Conservation (phyloP, 257 asterid species). For the Catharanthus roseus region DNA sequence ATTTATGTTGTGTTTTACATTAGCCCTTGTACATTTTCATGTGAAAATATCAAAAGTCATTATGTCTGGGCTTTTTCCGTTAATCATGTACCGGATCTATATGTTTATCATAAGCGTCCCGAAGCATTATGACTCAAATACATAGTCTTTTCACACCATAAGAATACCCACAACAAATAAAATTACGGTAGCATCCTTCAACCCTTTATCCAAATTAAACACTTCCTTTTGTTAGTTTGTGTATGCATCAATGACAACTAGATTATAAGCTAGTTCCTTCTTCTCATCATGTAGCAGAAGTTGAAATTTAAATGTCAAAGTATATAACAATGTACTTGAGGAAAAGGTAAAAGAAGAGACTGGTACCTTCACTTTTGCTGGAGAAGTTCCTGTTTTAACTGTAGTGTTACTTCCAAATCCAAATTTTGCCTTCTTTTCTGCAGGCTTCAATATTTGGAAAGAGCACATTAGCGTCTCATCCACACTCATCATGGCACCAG, state of each 20-base stretch:
- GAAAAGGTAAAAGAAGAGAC: background rate
- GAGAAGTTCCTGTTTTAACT: constrained; percentile 47
- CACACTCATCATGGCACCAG: constrained; percentile 86
- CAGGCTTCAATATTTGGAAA: constrained; percentile 72
- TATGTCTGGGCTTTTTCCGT: background rate
- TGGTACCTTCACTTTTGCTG: constrained; percentile 49
- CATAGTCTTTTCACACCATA: too few species aligned
- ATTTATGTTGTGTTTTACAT: background rate
- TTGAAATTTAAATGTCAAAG: too few species aligned
- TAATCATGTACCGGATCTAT: too few species aligned
- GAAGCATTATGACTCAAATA: too few species aligned
- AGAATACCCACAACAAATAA: background rate
- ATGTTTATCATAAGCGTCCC: too few species aligned
- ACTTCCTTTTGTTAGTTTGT: background rate
- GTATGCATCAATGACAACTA: background rate
- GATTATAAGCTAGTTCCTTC: background rate
- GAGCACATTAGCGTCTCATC: constrained; percentile 85
- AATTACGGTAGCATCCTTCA: background rate
- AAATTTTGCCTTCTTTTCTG: constrained; percentile 66
- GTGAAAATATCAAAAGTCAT: too few species aligned
- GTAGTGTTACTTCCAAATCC: constrained; percentile 63
- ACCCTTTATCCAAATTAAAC: background rate
- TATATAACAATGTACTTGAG: background rate
- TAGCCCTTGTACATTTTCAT: too few species aligned
- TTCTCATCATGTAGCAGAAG: background rate